Conservation (phyloP, 257 asterid species). For the Jacaranda mimosifolia region DNA sequence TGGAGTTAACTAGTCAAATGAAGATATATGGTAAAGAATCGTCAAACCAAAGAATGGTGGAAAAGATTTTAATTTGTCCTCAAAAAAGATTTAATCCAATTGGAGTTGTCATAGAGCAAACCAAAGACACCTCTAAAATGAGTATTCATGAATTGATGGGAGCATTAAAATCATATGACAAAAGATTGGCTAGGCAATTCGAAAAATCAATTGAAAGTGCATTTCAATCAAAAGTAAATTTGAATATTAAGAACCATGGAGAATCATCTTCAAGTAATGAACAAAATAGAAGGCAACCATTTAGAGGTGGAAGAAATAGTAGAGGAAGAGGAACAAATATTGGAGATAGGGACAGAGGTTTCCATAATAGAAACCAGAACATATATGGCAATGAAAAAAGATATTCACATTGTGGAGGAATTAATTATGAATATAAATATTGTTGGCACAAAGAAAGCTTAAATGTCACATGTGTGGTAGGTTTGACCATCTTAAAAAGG, state of each 20-base stretch:
- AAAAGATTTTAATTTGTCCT: slow-evolving; percentile 17
- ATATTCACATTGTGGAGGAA: slow-evolving; percentile 2
- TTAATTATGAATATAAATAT: background rate
- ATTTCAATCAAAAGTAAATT: slow-evolving; percentile 2
- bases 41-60: background rate
- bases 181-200: slow-evolving; percentile 1
- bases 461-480: too few species aligned
- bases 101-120: background rate
- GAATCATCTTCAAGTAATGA: background rate
- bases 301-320: background rate
- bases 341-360: slow-evolving; percentile 11
- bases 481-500: too few species aligned
- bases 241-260: background rate
- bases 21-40: background rate
- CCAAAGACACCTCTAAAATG: background rate
- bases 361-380: background rate
- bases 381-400: background rate
- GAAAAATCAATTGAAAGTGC: slow-evolving; percentile 11
- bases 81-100: slow-evolving; percentile 15
- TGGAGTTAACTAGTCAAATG: slow-evolving; percentile 20
- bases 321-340: too few species aligned
- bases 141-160: slow-evolving; percentile 27
- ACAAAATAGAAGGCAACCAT: background rate
- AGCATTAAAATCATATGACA: slow-evolving; percentile 7
- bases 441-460: slow-evolving; percentile 2